Percentiles rank a stretch among this genome's conserved stretches.
Conservation (phyloP, 257 asterid species). For the Eucommia ulmoides region DNA sequence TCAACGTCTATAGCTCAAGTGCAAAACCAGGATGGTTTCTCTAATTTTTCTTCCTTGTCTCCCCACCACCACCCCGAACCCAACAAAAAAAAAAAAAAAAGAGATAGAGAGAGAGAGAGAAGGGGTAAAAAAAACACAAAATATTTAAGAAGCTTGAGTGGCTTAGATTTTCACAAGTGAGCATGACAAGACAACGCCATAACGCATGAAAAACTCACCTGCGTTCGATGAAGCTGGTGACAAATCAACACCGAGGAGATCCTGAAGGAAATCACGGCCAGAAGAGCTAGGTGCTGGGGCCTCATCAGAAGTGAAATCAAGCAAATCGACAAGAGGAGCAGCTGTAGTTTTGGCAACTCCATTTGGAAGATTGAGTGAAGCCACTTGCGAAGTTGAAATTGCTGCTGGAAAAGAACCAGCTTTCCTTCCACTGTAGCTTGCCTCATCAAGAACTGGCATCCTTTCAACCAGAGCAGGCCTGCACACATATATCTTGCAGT, state of each 20-base stretch:
- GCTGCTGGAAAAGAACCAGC: constrained; percentile 65
- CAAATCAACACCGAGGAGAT: constrained; percentile 80
- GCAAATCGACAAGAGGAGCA: constrained; percentile 77
- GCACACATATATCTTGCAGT: constrained; percentile 16
- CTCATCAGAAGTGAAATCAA: constrained; percentile 77
- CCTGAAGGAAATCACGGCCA: constrained; percentile 81
- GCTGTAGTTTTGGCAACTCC: constrained; percentile 60
- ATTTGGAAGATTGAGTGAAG: constrained; percentile 63
- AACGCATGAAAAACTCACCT: constrained; percentile 30
- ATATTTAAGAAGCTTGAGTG: no score
- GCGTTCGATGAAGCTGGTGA: constrained; percentile 35
- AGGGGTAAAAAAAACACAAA: no score
- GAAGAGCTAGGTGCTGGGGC: constrained; percentile 53
- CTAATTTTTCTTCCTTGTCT: no score
- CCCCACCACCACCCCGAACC: no score
- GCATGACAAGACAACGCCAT: constrained; percentile 4
- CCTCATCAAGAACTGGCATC: constrained; percentile 96
- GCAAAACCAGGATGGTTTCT: no score
- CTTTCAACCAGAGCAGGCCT: constrained; percentile 86
- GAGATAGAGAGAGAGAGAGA: no score
- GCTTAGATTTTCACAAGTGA: neutral
- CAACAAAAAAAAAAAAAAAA: no score
- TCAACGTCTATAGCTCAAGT: no score
- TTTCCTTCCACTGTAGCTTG: constrained; percentile 71
- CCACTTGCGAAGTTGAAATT: constrained; percentile 69